Conservation (phyloP, 1,284 basidiomycete species). For the Volvariella surrecta region DNA sequence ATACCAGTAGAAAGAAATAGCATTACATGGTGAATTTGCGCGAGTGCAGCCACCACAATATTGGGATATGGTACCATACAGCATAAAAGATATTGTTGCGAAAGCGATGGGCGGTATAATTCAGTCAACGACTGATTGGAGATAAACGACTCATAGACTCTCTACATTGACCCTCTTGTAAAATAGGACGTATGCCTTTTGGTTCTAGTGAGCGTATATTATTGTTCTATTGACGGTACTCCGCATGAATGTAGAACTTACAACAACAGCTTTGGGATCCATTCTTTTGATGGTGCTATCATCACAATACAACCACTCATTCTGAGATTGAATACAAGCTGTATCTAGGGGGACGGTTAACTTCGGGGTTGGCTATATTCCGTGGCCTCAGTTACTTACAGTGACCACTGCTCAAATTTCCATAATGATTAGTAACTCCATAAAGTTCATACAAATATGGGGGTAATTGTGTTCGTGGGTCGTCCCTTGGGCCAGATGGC, state of each 20-base stretch:
- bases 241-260: conserved; percentile 34
- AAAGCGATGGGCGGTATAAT: too few species aligned
- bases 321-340: conserved; percentile 72
- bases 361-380: conserved; percentile 2
- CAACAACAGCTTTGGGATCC: conserved; percentile 77
- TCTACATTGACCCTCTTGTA: conserved; percentile 65
- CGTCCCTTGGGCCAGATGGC: conserved; percentile 40
- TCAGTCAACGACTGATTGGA: not conserved
- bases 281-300: conserved; percentile 71
- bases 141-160: conserved; percentile 6
- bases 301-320: conserved; percentile 82
- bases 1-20: conserved; percentile 8
- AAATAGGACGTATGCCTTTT: conserved; percentile 83
- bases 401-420: conserved; percentile 85
- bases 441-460: conserved; percentile 88
- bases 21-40: conserved; percentile 10
- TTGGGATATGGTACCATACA: not conserved
- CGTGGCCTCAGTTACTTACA: conserved; percentile 49
- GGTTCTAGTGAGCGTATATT: conserved; percentile 41
- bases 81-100: too few species aligned
- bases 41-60: not conserved
- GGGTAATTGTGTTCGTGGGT: conserved; percentile 73
- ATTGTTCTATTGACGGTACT: not conserved
- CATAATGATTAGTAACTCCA: conserved; percentile 88
- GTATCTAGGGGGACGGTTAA: conserved; percentile 49